Evolutionary conservation across 1,284 basidiomycete genomes (phyloP).

Genomic region (Inonotus hispidus): DNA sequence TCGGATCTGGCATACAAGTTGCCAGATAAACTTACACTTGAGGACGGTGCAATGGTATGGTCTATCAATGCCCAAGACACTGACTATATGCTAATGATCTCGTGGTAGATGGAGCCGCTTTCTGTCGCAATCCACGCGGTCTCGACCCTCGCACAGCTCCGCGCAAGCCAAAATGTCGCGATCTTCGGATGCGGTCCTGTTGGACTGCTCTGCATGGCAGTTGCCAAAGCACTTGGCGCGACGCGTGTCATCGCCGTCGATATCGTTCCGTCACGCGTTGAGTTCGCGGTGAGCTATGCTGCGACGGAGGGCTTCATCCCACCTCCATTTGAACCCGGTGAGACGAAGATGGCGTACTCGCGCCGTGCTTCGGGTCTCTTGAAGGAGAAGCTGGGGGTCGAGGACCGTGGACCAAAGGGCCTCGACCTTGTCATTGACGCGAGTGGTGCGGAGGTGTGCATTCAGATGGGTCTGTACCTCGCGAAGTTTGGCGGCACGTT

Average conservation of each 20-base stretch:
- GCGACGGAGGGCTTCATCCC: slow-evolving; percentile 82
- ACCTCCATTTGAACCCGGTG: slow-evolving; percentile 54
- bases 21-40: slow-evolving; percentile 68
- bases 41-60: slow-evolving; percentile 79
- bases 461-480: slow-evolving; percentile 77
- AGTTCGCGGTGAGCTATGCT: slow-evolving; percentile 86
- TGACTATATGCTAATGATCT: background rate
- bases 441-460: slow-evolving; percentile 84
- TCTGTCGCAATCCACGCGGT: slow-evolving; percentile 90
- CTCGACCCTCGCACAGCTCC: slow-evolving; percentile 69
- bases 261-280: slow-evolving; percentile 75
- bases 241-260: slow-evolving; percentile 80
- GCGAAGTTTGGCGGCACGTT: slow-evolving; percentile 70
- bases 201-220: slow-evolving; percentile 88
- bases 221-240: slow-evolving; percentile 86
- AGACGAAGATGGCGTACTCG: slow-evolving; percentile 65
- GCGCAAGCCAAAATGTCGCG: slow-evolving; percentile 66
- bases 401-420: slow-evolving; percentile 49
- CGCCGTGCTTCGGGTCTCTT: slow-evolving; percentile 57
- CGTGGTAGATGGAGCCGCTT: slow-evolving; percentile 84
- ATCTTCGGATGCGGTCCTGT: slow-evolving; percentile 93
- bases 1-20: slow-evolving; percentile 71
- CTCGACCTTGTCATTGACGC: slow-evolving; percentile 80
- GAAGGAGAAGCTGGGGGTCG: slow-evolving; percentile 51
- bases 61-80: background rate